Percentiles rank a stretch among this genome's conserved stretches.
Conservation (phyloP, 2,329 filamentous ascomycete species). For the Talaromyces sp. region DNA sequence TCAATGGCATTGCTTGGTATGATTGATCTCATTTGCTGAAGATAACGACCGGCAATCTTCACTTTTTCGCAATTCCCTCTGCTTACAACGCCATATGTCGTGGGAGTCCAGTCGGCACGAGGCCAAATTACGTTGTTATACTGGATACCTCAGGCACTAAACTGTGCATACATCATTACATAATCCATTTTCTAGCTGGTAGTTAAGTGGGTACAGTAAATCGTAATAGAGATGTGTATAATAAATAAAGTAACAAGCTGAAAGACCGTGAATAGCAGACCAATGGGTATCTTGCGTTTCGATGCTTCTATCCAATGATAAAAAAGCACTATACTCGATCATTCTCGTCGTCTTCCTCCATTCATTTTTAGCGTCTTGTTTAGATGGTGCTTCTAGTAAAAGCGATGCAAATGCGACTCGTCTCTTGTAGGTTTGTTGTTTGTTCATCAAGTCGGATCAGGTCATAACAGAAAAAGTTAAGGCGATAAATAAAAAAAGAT, state of each 20-base stretch:
- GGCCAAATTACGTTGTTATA: background rate
- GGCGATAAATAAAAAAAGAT: background rate
- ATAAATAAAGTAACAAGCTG: background rate
- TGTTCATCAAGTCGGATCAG: background rate
- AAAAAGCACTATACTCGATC: constrained; percentile 6
- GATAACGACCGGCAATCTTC: background rate
- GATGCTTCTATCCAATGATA: constrained; percentile 19
- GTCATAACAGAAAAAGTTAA: constrained; percentile 3
- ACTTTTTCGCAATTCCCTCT: background rate
- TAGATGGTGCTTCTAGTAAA: background rate
- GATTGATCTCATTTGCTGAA: background rate
- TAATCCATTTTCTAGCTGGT: no score
- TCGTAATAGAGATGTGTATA: constrained; percentile 6
- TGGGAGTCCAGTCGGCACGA: background rate
- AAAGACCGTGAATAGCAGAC: constrained; percentile 15
- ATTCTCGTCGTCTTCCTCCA: background rate
- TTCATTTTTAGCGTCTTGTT: background rate
- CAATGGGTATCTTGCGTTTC: constrained; percentile 20
- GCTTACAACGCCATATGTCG: background rate
- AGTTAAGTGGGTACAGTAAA: background rate
- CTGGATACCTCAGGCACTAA: background rate
- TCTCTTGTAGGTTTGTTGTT: background rate
- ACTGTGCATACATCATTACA: background rate
- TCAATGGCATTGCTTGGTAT: background rate
- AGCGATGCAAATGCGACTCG: background rate